Percentiles rank a stretch among this genome's conserved stretches.
phyloP scores from a whole-genome alignment of 352 stramenopile species.

The Phytophthora multivora region DNA sequence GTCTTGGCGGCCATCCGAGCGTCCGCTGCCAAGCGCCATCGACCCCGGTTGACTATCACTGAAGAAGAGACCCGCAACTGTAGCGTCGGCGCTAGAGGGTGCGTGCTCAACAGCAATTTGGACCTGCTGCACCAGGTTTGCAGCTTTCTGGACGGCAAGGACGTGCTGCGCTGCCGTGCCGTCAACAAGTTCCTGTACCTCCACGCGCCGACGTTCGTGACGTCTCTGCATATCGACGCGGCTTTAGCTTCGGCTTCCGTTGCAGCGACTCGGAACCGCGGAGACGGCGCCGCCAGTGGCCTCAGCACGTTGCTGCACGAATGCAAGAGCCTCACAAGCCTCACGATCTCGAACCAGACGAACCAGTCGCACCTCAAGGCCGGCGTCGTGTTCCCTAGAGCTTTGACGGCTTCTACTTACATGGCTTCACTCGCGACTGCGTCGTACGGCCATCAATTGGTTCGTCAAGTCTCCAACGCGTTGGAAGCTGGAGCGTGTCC shows the following conservation, averaged over 20 bases:
- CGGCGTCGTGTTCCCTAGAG: constrained; percentile 44
- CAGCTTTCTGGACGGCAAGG: constrained; percentile 55
- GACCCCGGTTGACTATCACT: constrained; percentile 14
- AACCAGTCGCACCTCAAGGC: constrained; percentile 47
- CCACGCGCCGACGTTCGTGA: constrained; percentile 51
- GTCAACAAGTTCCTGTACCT: constrained; percentile 61
- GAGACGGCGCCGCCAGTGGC: constrained; percentile 11
- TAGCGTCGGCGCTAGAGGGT: constrained; percentile 20
- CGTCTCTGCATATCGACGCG: constrained; percentile 50
- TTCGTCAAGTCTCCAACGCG: constrained; percentile 43
- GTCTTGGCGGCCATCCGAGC: constrained; percentile 16
- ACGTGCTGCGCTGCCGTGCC: constrained; percentile 44
- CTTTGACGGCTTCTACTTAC: constrained; percentile 23
- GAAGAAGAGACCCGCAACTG: constrained; percentile 23
- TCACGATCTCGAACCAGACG: constrained; percentile 55
- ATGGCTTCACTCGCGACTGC: constrained; percentile 22
- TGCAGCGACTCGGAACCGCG: constrained; percentile 10
- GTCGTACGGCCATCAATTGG: constrained; percentile 47
- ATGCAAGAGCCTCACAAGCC: constrained; percentile 47
- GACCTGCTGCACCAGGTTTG: constrained; percentile 65
- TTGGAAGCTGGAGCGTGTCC: constrained; percentile 43
- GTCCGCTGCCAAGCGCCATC: constrained; percentile 15
- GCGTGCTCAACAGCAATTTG: constrained; percentile 57
- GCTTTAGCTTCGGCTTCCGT: neutral
- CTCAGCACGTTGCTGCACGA: constrained; percentile 36